Conservation (phyloP, 2,329 filamentous ascomycete species). For the Fusarium sp. region DNA sequence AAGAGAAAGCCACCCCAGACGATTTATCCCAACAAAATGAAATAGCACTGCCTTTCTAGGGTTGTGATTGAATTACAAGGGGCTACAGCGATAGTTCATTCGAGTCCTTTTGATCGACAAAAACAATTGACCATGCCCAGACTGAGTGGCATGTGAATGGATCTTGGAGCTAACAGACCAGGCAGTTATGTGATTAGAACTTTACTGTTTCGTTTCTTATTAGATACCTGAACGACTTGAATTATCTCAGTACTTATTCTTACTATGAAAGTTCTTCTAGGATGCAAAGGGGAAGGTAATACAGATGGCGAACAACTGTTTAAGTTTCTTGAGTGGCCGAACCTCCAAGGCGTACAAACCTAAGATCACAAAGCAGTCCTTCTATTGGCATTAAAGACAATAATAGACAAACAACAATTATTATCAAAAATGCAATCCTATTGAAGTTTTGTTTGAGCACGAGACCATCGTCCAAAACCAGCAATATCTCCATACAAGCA, state of each 20-base stretch:
- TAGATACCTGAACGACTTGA: background rate
- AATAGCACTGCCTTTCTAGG: background rate
- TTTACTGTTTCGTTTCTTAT: background rate
- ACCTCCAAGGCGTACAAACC: background rate
- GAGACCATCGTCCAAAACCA: conserved; percentile 6
- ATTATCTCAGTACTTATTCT: background rate
- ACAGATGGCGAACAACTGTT: background rate
- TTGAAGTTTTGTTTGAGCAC: background rate
- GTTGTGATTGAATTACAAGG: background rate
- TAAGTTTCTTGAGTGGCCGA: background rate
- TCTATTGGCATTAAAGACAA: background rate
- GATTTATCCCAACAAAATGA: conserved; percentile 18
- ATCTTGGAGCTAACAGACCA: background rate
- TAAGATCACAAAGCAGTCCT: background rate
- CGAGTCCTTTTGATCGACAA: conserved; percentile 2
- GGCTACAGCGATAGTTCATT: conserved; percentile 3
- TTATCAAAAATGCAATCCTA: accelerated
- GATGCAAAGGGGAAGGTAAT: background rate
- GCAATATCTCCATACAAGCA: conserved; percentile 4
- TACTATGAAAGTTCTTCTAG: background rate
- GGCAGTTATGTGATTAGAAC: background rate
- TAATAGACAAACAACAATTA: accelerated
- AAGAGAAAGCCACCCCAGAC: conserved; percentile 8
- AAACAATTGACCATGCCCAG: background rate
- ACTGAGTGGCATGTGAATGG: background rate